A percentile compares a stretch with the other conserved stretches of the same genome.
These are phyloP conservation scores for Xylaria curta DNA, from an alignment of 495 filamentous ascomycete species.

Conservation along the genomic window DNA sequence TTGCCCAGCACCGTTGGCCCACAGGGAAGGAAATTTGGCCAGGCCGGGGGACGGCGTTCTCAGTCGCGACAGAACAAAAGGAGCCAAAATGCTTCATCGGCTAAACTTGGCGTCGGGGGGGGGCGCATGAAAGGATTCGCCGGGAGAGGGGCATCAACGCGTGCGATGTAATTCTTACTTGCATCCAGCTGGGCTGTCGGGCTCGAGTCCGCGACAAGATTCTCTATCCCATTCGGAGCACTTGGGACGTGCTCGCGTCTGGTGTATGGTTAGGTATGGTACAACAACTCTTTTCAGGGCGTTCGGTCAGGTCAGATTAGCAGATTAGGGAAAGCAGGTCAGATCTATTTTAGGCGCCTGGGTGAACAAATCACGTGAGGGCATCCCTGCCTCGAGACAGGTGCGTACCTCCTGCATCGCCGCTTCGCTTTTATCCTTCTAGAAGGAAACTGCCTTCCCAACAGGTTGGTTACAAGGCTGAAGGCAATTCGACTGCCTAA, in stretches of 20 bases:
- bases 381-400: slow-evolving; percentile 14
- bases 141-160: slow-evolving; percentile 11
- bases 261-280: slow-evolving; percentile 22
- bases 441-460: neutral
- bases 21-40: slow-evolving; percentile 27
- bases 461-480: slow-evolving; percentile 1
- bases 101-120: slow-evolving; percentile 16
- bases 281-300: slow-evolving; percentile 21
- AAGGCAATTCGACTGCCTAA: neutral
- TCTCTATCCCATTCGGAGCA: slow-evolving; percentile 13
- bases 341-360: slow-evolving; percentile 25
- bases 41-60: slow-evolving; percentile 21
- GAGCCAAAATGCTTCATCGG: slow-evolving; percentile 21
- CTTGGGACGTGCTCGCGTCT: slow-evolving; percentile 15
- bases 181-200: slow-evolving; percentile 13
- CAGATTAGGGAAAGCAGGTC: slow-evolving; percentile 25
- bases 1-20: slow-evolving; percentile 25
- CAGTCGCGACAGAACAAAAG: slow-evolving; percentile 18
- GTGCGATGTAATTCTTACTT: slow-evolving; percentile 12
- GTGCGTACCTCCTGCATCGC: slow-evolving; percentile 3
- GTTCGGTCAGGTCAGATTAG: slow-evolving; percentile 25
- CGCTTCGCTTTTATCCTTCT: neutral
- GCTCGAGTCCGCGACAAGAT: slow-evolving; percentile 12
- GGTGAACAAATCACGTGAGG: slow-evolving; percentile 23
- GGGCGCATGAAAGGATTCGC: slow-evolving; percentile 17